Conservation (phyloP, 164 flowering plant genomes). For the grape (Vitis vinifera) region ASM3070453v1 NC_081811.1:20555001-20555500, state of each 20-base stretch:
- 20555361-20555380: constrained; percentile 27
- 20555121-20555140: constrained; percentile 33
- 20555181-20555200: constrained; percentile 30
- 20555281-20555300: constrained; percentile 42
- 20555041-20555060: constrained; percentile 18
- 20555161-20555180: constrained; percentile 21
- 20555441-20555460: constrained; percentile 15
- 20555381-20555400: constrained; percentile 33
- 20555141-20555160: constrained; percentile 31
- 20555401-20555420: constrained; percentile 22
- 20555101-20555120: constrained; percentile 14
- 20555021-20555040: constrained; percentile 30
- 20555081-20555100: constrained; percentile 31
- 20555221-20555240: constrained; percentile 20
- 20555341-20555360: constrained; percentile 28
- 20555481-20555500: constrained; percentile 9
- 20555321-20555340: constrained; percentile 20
- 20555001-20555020: constrained; percentile 32
- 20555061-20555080: constrained; percentile 37
- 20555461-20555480: constrained; percentile 27
- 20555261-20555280: constrained; percentile 14
- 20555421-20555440: constrained; percentile 26
- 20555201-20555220: constrained; percentile 19
- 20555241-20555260: constrained; percentile 22
- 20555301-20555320: constrained; percentile 31